Conservation (phyloP, 495 filamentous ascomycete genomes). For the Neurospora sp. region DNA sequence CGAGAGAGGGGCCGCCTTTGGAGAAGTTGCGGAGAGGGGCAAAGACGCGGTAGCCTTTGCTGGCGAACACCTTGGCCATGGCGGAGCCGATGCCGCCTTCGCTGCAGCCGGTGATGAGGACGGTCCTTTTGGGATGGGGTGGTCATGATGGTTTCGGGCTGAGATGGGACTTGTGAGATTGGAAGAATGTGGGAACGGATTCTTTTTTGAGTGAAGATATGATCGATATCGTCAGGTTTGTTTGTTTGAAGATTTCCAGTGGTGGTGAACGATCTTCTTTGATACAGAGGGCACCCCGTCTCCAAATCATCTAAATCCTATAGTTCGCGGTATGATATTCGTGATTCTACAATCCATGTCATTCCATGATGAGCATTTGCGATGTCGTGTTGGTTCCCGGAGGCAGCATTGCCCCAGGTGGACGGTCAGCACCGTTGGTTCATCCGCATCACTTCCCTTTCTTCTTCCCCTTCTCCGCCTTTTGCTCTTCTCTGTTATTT, state of each 20-base stretch:
- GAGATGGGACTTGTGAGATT: neutral
- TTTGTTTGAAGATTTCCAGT: neutral
- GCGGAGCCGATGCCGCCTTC: constrained; percentile 45
- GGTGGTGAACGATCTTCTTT: neutral
- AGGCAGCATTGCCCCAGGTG: neutral
- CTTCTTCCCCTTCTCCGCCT: too few relatives aligned
- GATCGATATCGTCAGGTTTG: neutral
- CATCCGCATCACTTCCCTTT: too few relatives aligned
- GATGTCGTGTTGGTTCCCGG: neutral
- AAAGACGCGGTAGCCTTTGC: constrained; percentile 41
- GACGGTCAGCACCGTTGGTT: neutral
- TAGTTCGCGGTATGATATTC: neutral
- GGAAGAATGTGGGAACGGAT: neutral
- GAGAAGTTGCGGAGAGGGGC: constrained; percentile 41
- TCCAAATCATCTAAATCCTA: neutral
- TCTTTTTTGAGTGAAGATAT: neutral
- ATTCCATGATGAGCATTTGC: neutral
- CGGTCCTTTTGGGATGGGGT: neutral
- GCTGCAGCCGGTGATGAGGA: constrained; percentile 40
- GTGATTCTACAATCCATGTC: neutral
- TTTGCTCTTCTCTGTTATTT: too few relatives aligned
- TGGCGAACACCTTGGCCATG: constrained; percentile 39
- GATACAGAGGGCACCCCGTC: neutral
- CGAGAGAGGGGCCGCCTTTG: constrained; percentile 29
- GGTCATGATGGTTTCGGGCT: neutral